These are phyloP conservation scores for Penicillium hesseltinei DNA, from an alignment of 2,329 filamentous ascomycete species.

Conservation along the genomic window DNA sequence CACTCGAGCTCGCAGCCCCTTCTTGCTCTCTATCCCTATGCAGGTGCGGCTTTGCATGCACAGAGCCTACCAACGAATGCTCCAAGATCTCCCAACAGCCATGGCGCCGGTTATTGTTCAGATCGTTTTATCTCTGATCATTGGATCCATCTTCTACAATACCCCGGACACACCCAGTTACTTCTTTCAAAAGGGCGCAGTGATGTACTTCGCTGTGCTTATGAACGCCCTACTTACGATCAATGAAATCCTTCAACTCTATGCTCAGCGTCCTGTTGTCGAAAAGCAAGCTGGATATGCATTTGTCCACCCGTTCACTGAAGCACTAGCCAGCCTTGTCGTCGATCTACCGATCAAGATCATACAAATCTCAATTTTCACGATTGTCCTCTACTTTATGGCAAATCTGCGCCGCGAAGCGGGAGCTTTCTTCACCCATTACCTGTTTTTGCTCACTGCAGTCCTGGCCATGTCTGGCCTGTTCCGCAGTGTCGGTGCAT, in stretches of 20 bases:
- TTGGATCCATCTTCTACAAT: constrained; percentile 78
- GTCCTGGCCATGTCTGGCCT: constrained; percentile 52
- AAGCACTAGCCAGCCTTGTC: constrained; percentile 15
- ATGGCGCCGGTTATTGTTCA: constrained; percentile 64
- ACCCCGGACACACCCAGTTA: constrained; percentile 60
- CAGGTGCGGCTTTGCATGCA: constrained; percentile 76
- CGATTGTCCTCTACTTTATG: constrained; percentile 81
- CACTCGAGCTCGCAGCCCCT: constrained; percentile 58
- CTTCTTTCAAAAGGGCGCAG: constrained; percentile 72
- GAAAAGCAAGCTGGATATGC: constrained; percentile 32
- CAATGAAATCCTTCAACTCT: constrained; percentile 43
- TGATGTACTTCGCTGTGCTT: constrained; percentile 82
- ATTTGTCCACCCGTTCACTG: constrained; percentile 30
- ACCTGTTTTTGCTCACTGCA: constrained; percentile 42
- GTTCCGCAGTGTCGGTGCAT: constrained; percentile 54
- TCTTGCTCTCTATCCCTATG: constrained; percentile 70
- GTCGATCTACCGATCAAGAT: constrained; percentile 69
- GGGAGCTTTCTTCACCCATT: constrained; percentile 80
- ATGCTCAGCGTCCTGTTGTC: constrained; percentile 26
- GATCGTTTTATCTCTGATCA: constrained; percentile 69
- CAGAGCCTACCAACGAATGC: constrained; percentile 72
- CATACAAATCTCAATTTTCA: constrained; percentile 70
- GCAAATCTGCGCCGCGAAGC: constrained; percentile 71
- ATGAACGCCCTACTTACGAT: constrained; percentile 71
- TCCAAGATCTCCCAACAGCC: constrained; percentile 71